Conservation (phyloP, 257 asterid species). For the Henckelia pumila region DNA sequence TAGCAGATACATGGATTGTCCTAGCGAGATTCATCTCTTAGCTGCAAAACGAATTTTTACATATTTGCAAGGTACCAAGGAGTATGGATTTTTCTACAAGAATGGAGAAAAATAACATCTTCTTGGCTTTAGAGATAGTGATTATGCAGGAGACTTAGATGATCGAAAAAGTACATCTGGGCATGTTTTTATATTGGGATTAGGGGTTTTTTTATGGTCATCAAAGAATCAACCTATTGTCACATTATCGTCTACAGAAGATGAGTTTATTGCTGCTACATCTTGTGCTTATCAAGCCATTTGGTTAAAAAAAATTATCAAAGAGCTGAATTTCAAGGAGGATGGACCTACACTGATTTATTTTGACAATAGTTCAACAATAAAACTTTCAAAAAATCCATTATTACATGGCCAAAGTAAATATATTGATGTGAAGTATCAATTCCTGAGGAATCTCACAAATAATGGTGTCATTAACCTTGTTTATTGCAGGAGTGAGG, state of each 20-base stretch:
- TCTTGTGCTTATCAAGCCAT: not conserved
- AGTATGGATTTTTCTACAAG: not conserved
- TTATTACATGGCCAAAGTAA: conserved; percentile 4
- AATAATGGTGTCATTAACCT: not conserved
- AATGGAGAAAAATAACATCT: not conserved
- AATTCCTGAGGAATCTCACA: conserved; percentile 10
- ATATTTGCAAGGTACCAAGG: not conserved
- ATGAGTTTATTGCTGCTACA: not conserved
- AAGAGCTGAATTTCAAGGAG: not conserved
- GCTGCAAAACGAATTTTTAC: not conserved
- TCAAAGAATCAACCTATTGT: not conserved
- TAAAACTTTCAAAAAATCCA: conserved; percentile 17
- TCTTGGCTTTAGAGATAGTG: too few relatives aligned
- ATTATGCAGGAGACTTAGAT: too few relatives aligned
- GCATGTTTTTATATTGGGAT: not conserved
- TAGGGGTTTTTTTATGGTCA: not conserved
- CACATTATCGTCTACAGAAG: not conserved
- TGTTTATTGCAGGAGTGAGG: too few relatives aligned
- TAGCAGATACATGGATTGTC: not conserved
- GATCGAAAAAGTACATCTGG: not conserved
- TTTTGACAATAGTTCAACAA: conserved; percentile 6
- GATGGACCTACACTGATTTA: not conserved
- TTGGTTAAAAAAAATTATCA: not conserved
- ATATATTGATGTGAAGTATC: conserved; percentile 9
- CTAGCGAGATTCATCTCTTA: not conserved